Base-by-base conservation (phyloP, 805 yeast genomes). In the Pichia membranifaciens region DNA sequence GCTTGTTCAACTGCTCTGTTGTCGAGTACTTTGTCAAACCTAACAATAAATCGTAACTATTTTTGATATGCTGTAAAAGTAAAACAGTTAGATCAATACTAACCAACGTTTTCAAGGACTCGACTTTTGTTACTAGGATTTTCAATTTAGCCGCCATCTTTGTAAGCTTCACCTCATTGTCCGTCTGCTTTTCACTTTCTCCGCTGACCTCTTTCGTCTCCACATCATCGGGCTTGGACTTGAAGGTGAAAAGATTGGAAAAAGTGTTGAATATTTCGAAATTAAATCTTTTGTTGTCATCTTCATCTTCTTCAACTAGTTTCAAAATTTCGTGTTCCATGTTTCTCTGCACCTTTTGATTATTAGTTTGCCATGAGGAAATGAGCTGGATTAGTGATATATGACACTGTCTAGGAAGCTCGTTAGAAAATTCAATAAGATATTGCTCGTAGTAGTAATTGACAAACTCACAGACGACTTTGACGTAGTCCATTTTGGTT, bases 111-210 rank as follows among this genome's bases (percentile, higher is more conserved):
- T 84, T 85, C 57, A 93, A 78, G 16, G 85, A 82, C 53, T 81
- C 82, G 51, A 93, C 74, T 53, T 87, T 87, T 34, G 79, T 82
- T 23, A 81, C 79, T 58, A 91, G 72, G 28, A 90, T 80, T 51
- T 86, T 87, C 23, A 89, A 76, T 54, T 83, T 82, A 1, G 95
- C 95, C 43, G 88, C 90, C 51, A 87, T 72, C 55, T 84, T 89
- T 2, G 84, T 78, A 37, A 75, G 35, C 41, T 59, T 64, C 4
- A 45, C 66, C 22, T 74, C 70, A 50, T 53, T 47, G 16, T 48
- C 42, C n/a, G 39, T 62, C 47, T 47, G 21, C 13, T 72, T 68
- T 10, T 60, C 43, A 15, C 57, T 61, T 18, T 49, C 49, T 4
- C 53, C 12, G 56, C 59, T 13, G 38, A 52, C 3, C 43, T 50